phyloP scores from a whole-genome alignment of 495 filamentous ascomycete genomes.

The Hapsidospora chrysogenum region DNA sequence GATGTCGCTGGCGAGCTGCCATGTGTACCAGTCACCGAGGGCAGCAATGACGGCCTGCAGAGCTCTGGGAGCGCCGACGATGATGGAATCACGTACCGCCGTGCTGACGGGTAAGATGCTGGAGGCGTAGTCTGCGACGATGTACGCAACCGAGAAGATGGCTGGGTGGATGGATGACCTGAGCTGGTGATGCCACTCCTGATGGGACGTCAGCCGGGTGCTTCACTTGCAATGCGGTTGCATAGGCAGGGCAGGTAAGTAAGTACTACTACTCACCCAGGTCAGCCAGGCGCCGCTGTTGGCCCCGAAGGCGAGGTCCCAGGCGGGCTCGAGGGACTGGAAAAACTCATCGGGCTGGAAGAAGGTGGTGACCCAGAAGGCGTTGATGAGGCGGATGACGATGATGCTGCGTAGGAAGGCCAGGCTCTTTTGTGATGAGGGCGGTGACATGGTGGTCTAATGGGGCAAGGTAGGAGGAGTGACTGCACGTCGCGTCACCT shows the following conservation, averaged over 20 bases:
- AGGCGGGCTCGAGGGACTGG: slow-evolving; percentile 89
- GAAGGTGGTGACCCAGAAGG: slow-evolving; percentile 75
- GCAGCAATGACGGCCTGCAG: slow-evolving; percentile 66
- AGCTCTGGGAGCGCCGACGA: slow-evolving; percentile 57
- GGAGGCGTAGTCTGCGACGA: slow-evolving; percentile 34
- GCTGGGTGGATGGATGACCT: slow-evolving; percentile 85
- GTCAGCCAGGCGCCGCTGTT: slow-evolving; percentile 81
- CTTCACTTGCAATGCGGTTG: too few species aligned
- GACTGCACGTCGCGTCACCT: too few species aligned
- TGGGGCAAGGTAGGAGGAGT: too few species aligned
- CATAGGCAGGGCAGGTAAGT: too few species aligned
- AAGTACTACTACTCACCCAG: slow-evolving; percentile 71
- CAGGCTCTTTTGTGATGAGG: background rate
- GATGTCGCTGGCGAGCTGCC: slow-evolving; percentile 57
- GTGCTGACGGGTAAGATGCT: slow-evolving; percentile 27
- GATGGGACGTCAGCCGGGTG: too few species aligned
- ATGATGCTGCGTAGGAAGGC: slow-evolving; percentile 14
- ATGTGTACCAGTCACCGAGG: slow-evolving; percentile 73
- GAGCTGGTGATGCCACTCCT: slow-evolving; percentile 91
- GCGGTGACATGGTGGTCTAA: too few species aligned
- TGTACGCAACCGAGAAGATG: slow-evolving; percentile 68
- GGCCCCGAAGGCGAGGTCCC: slow-evolving; percentile 69
- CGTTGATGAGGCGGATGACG: slow-evolving; percentile 67
- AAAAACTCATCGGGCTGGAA: slow-evolving; percentile 99
- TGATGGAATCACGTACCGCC: slow-evolving; percentile 37